Evolutionary conservation across 2,329 filamentous ascomycete species (phyloP).

Genomic region (Mycosphaerelloides madeirae): DNA sequence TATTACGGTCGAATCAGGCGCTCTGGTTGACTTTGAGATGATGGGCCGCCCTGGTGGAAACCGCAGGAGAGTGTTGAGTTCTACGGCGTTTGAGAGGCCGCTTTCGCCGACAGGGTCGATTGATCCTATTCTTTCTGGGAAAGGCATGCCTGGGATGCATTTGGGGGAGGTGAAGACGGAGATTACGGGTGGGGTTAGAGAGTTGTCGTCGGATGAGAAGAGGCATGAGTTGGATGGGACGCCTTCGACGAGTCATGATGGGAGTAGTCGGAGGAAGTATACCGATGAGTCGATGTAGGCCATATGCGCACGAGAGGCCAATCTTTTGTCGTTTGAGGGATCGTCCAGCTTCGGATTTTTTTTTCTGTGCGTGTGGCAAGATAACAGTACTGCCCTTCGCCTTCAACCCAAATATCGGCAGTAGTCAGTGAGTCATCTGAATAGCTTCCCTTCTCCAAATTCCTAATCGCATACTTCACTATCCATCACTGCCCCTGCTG

Average conservation of each 20-base stretch:
- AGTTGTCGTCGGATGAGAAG: constrained; percentile 4
- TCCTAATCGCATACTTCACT: too few species aligned
- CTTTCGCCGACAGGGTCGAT: constrained; percentile 11
- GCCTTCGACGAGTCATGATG: neutral
- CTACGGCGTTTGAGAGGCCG: constrained; percentile 4
- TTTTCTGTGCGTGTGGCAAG: too few species aligned
- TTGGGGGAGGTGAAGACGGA: constrained; percentile 7
- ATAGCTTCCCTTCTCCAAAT: too few species aligned
- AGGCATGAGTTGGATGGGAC: constrained; percentile 3
- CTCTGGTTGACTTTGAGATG: constrained; percentile 12
- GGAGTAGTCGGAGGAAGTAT: neutral
- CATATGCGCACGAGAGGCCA: too few species aligned
- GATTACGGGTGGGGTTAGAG: constrained; percentile 6
- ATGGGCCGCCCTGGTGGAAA: constrained; percentile 3
- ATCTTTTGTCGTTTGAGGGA: too few species aligned
- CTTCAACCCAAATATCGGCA: too few species aligned
- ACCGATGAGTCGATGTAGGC: neutral
- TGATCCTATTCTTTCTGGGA: constrained; percentile 14
- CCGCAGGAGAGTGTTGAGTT: constrained; percentile 5
- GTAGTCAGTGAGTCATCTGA: too few species aligned
- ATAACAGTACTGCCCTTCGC: too few species aligned
- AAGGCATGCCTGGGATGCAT: neutral
- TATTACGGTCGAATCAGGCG: constrained; percentile 22
- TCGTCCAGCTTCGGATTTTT: too few species aligned
- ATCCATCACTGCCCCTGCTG: constrained; percentile 57